phyloP scores from a whole-genome alignment of 495 filamentous ascomycete species.

The Penicillium robsamsonii region DNA sequence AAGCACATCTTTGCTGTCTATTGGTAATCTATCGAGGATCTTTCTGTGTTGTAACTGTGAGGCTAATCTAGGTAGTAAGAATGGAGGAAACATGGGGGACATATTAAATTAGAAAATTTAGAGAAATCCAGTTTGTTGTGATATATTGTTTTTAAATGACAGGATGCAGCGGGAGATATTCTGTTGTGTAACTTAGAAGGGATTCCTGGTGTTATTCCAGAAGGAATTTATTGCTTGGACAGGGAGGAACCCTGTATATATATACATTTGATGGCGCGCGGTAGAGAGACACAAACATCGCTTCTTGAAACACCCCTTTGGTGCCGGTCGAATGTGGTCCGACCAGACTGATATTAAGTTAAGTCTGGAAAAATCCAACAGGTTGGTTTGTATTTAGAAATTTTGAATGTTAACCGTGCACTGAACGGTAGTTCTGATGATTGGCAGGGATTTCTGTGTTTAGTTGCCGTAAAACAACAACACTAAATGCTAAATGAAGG shows the following conservation, averaged over 20 bases:
- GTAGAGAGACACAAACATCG: constrained; percentile 12
- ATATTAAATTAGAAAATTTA: not conserved
- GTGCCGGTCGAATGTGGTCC: not conserved
- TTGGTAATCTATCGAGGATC: too few species aligned
- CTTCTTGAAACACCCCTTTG: constrained; percentile 13
- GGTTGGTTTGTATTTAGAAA: not conserved
- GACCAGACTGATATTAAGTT: not conserved
- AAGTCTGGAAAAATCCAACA: not conserved
- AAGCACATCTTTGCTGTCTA: not conserved
- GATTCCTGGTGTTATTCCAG: not conserved
- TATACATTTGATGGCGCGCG: not conserved
- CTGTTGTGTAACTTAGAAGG: not conserved
- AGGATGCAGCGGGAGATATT: not conserved
- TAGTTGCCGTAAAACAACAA: not conserved
- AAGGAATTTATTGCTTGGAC: not conserved
- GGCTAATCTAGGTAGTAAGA: too few species aligned
- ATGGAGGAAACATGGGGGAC: not conserved
- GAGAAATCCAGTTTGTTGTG: not conserved
- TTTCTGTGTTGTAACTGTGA: too few species aligned
- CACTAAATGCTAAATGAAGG: constrained; percentile 8
- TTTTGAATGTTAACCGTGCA: not conserved
- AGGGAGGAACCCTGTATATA: not conserved
- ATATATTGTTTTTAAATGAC: not conserved
- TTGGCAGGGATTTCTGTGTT: not conserved
- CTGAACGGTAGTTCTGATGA: not conserved